Base-by-base conservation (phyloP, 1,139 yeast species). In the Nadsonia commutata region DNA sequence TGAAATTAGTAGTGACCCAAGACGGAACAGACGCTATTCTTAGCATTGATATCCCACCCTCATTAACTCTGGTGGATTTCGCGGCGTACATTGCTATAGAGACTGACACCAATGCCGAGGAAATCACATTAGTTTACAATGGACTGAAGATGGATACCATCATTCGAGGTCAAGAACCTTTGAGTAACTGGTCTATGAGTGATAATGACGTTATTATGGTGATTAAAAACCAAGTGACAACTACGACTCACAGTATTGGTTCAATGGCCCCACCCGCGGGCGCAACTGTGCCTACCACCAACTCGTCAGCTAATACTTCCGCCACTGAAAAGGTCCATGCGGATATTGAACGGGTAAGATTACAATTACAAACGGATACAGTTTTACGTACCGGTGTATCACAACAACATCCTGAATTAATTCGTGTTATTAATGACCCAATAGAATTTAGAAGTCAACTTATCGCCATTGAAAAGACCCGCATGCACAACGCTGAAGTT, bases 361-460 rank as follows among this genome's bases (percentile, higher is more conserved):
- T 8, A 27, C 33, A 27, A 13, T 16, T 27, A 4, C 33, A 27
- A 27, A 13, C 33, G 16, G 33, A 27, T 13, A 27, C 33, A 4
- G 33, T 27, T 4, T 9, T 27, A 4, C 33, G 33, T 13, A 13
- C 16, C 5, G 33, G 33, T 16, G 33, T 27, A 8, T 16, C 9
- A 13, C 33, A 27, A 27, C 33, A 27, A 27, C 33, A 27, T 27
- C 70, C 70, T 4, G 62, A 60, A 40, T 53, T 66, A 18, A 59
- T 58, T 6, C 52, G 51, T 18, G 64, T 68, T 5, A 52, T 82
- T 37, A 58, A 77, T 45, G 71, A 81, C 52, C 74, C 80, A 0
- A 65, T 54, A 4, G 59, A 59, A 42, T 84, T 84, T 57, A 68
- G 68, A 37, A 62, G 68, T 41, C 58, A 65, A n/a, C 60, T 75